Percentiles rank a stretch among this genome's conserved stretches.
These are phyloP conservation scores for Yamadazyma sp. DNA, from an alignment of 805 yeast genomes.

Conservation along the genomic window DNA sequence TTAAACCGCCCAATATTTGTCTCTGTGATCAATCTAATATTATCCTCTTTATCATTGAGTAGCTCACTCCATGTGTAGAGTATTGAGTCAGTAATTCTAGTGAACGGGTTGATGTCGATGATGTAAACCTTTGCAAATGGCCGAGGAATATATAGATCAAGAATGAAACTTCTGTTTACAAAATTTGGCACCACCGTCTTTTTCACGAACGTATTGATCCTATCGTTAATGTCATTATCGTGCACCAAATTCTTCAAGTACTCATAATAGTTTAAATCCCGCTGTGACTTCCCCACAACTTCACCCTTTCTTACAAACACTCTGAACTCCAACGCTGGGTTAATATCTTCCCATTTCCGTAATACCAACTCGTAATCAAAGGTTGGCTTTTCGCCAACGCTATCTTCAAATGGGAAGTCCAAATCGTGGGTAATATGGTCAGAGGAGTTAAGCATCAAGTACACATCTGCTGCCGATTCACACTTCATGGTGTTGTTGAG, in stretches of 20 bases:
- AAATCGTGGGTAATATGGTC: conserved; percentile 87
- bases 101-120: conserved; percentile 85
- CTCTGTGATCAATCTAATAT: conserved; percentile 65
- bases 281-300: conserved; percentile 74
- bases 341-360: conserved; percentile 78
- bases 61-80: conserved; percentile 86
- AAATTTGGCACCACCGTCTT: conserved; percentile 28
- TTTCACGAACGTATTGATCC: conserved; percentile 32
- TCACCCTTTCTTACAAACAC: conserved; percentile 68
- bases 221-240: conserved; percentile 18
- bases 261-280: conserved; percentile 82
- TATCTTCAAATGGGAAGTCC: conserved; percentile 63
- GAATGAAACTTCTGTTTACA: conserved; percentile 42
- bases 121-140: conserved; percentile 66
- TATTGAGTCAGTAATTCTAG: conserved; percentile 73
- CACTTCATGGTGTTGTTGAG: conserved; percentile 77
- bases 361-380: conserved; percentile 62
- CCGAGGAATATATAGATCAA: conserved; percentile 82
- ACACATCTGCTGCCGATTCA: conserved; percentile 68
- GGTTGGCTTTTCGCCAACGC: conserved; percentile 17
- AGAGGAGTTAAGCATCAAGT: conserved; percentile 78
- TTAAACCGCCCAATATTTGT: conserved; percentile 76
- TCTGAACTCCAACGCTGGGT: conserved; percentile 91
- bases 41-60: conserved; percentile 32
- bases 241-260: conserved; percentile 60